These are phyloP conservation scores for Inonotus hispidus DNA, from an alignment of 1,284 basidiomycete species.

Conservation along the genomic window DNA sequence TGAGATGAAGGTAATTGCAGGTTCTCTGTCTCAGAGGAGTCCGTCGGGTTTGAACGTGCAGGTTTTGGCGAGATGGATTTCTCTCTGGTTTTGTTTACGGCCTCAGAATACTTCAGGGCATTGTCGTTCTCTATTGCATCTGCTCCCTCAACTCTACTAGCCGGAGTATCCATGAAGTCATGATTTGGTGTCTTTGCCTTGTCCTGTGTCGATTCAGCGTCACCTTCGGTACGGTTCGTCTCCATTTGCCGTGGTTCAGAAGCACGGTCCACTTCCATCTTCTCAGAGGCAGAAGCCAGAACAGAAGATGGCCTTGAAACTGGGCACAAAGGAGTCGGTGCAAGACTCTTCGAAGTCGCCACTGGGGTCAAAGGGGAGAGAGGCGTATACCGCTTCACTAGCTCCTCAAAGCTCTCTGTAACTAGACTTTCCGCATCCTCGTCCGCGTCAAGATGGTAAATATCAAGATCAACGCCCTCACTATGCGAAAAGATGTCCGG, in stretches of 20 bases:
- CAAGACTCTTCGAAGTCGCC: neutral
- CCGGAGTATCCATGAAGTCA: neutral
- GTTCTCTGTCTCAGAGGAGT: conserved; percentile 20
- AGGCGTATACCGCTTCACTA: conserved; percentile 64
- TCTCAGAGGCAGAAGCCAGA: neutral
- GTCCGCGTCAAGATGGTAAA: neutral
- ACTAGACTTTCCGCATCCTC: neutral
- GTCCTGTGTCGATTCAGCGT: neutral
- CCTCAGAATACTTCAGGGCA: neutral
- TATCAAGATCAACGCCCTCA: conserved; percentile 48
- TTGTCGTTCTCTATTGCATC: neutral
- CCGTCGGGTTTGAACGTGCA: conserved; percentile 33
- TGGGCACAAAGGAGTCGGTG: neutral
- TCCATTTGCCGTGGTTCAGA: neutral
- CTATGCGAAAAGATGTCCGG: conserved; percentile 76
- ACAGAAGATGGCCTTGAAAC: neutral
- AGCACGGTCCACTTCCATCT: neutral
- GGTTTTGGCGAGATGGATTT: neutral
- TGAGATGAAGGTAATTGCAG: neutral
- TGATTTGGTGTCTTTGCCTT: neutral
- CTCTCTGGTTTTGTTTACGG: neutral
- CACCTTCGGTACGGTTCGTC: too few relatives aligned
- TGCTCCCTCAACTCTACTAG: neutral
- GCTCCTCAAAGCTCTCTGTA: conserved; percentile 33
- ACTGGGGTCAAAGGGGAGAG: neutral